phyloP scores from a whole-genome alignment of 2,329 filamentous ascomycete genomes.

The Stachybotrys chlorohalonatus region DNA sequence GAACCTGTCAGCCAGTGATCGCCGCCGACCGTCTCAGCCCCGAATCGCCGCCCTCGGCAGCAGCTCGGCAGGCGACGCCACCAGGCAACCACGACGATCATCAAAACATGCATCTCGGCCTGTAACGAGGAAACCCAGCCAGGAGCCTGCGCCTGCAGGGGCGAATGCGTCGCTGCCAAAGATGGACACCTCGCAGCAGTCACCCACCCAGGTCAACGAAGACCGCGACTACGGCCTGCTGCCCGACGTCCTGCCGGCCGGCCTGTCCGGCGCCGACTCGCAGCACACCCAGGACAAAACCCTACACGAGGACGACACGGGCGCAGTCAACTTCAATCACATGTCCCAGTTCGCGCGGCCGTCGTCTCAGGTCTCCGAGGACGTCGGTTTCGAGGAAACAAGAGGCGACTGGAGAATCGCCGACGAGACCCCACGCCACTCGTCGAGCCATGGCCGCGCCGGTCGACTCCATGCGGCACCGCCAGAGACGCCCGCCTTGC shows the following conservation, averaged over 20 bases:
- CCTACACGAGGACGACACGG: slow-evolving; percentile 38
- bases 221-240: slow-evolving; percentile 46
- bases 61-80: slow-evolving; percentile 2
- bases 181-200: slow-evolving; percentile 40
- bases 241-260: slow-evolving; percentile 18
- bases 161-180: slow-evolving; percentile 13
- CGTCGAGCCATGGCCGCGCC: slow-evolving; percentile 18
- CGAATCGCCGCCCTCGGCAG: neutral
- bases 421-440: slow-evolving; percentile 22
- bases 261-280: slow-evolving; percentile 13
- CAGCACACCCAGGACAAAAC: slow-evolving; percentile 23
- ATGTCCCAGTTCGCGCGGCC: slow-evolving; percentile 24
- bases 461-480: slow-evolving; percentile 17
- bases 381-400: slow-evolving; percentile 27
- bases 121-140: slow-evolving; percentile 9
- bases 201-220: slow-evolving; percentile 47
- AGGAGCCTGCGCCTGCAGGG: slow-evolving; percentile 8
- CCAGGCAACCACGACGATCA: neutral
- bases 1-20: neutral
- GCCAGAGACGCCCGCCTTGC: slow-evolving; percentile 40
- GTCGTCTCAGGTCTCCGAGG: slow-evolving; percentile 33
- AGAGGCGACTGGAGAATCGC: slow-evolving; percentile 28
- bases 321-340: slow-evolving; percentile 36
- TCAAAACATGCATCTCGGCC: slow-evolving; percentile 8
- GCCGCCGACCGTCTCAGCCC: neutral